Base-by-base conservation (phyloP, 2,329 filamentous ascomycete genomes). In the Colletotrichum musicola region DNA sequence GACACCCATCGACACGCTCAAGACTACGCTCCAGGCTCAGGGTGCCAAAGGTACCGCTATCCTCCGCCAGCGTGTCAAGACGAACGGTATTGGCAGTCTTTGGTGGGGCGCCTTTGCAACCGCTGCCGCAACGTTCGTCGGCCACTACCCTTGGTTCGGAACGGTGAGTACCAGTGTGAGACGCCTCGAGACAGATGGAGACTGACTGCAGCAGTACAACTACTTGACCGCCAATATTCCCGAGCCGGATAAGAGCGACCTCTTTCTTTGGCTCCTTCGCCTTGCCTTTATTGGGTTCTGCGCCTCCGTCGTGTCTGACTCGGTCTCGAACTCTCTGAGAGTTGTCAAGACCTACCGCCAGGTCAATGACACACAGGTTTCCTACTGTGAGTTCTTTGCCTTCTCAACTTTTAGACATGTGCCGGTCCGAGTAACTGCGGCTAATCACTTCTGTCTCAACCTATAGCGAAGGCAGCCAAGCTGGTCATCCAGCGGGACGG, bases 81-180 rank as follows among this genome's bases (percentile, higher is more conserved):
- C 76, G 0, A 74, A 85, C 20, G 83, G 83, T 0, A 30, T 84
- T 3, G 81, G 81, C 2, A 85, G 82, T 62, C 72, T 85, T 10
- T 85, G 83, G 82, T 85, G 83, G 83, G 83, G 83, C 12, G 83
- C 83, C 0, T 75, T 85, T 54, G 83, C 83, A 4, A 85, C 83
- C 0, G 83, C 83, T 0, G 83, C 81, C 1, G 83, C 83, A 0
- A 85, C 83, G 0, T 85, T 85, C 66, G 83, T 83, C 1, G 83
- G 83, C 3, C 80, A 85, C 57, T 85, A 85, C 47, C 83, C 83
- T 4, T 85, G 83, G 83, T 85, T 85, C 64, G 83, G 82, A 10
- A 85, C 83, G 0, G 82, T 83, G 72, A 57, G 77, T 25, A 14
- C 13, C 13, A 2, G 2, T 4, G 13, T 16, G 13, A 42, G 14